These are phyloP conservation scores for Eragrostis curvula DNA, from an alignment of 176 grass and related monocot genomes.

Conservation along the genomic window DNA sequence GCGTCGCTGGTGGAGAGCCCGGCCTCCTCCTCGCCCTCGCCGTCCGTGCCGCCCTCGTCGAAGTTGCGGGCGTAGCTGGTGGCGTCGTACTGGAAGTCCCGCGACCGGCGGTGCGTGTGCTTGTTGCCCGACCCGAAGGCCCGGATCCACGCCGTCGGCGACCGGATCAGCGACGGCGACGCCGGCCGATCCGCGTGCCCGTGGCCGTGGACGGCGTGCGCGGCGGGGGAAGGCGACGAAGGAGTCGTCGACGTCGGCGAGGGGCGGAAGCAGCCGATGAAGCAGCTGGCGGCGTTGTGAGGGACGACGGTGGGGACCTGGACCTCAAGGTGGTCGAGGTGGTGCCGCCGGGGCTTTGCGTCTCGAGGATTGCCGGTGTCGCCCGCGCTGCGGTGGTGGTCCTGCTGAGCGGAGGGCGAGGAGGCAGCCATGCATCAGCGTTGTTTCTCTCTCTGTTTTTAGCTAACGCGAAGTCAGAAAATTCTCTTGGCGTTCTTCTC, in stretches of 20 bases:
- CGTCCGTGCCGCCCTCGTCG: conserved; percentile 36
- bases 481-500: neutral
- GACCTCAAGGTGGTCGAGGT: neutral
- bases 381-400: neutral
- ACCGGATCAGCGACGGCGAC: conserved; percentile 41
- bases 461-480: neutral
- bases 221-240: neutral
- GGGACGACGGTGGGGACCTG: conserved; percentile 10
- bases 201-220: neutral
- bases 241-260: neutral
- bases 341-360: conserved; percentile 1
- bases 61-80: conserved; percentile 64
- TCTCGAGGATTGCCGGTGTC: neutral
- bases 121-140: conserved; percentile 34
- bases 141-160: conserved; percentile 55
- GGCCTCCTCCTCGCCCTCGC: neutral
- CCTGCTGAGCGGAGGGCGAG: neutral
- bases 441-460: neutral
- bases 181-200: neutral
- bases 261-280: conserved; percentile 20
- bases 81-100: conserved; percentile 56
- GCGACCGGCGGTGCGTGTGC: conserved; percentile 18
- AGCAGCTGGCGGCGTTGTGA: neutral
- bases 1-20: neutral
- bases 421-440: neutral